These are phyloP conservation scores for Candida sanyiensis DNA, from an alignment of 805 yeast species.

Conservation along the genomic window DNA sequence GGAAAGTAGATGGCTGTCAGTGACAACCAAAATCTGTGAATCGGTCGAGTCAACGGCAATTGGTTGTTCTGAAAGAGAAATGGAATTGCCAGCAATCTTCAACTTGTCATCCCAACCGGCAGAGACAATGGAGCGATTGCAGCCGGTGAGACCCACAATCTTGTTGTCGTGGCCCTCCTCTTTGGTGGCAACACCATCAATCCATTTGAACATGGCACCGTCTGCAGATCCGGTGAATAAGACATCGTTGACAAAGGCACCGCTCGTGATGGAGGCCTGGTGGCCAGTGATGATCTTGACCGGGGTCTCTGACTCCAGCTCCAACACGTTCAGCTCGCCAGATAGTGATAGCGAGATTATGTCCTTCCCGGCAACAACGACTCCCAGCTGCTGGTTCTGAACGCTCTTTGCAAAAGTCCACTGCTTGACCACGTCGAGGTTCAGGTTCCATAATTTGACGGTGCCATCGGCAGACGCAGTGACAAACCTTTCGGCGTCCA, in stretches of 20 bases:
- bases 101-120: slow-evolving; percentile 88
- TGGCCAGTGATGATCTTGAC: slow-evolving; percentile 58
- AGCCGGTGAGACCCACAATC: slow-evolving; percentile 45
- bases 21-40: slow-evolving; percentile 33
- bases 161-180: slow-evolving; percentile 55
- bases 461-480: slow-evolving; percentile 82
- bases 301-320: slow-evolving; percentile 30
- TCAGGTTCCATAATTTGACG: slow-evolving; percentile 57
- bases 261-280: slow-evolving; percentile 72
- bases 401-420: slow-evolving; percentile 47
- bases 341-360: slow-evolving; percentile 62
- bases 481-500: slow-evolving; percentile 52
- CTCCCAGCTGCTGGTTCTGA: slow-evolving; percentile 74
- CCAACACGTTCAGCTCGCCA: slow-evolving; percentile 66
- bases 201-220: slow-evolving; percentile 68
- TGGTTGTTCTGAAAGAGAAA: slow-evolving; percentile 45
- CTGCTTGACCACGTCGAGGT: slow-evolving; percentile 37
- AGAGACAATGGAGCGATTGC: slow-evolving; percentile 37
- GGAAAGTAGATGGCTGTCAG: slow-evolving; percentile 32
- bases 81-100: slow-evolving; percentile 31
- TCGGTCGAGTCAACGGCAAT: slow-evolving; percentile 36
- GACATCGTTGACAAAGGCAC: slow-evolving; percentile 26
- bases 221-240: slow-evolving; percentile 73
- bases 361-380: slow-evolving; percentile 54
- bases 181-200: slow-evolving; percentile 27